Conservation (phyloP, 2,329 filamentous ascomycete species). For the Neofusicoccum umdonicola region DNA sequence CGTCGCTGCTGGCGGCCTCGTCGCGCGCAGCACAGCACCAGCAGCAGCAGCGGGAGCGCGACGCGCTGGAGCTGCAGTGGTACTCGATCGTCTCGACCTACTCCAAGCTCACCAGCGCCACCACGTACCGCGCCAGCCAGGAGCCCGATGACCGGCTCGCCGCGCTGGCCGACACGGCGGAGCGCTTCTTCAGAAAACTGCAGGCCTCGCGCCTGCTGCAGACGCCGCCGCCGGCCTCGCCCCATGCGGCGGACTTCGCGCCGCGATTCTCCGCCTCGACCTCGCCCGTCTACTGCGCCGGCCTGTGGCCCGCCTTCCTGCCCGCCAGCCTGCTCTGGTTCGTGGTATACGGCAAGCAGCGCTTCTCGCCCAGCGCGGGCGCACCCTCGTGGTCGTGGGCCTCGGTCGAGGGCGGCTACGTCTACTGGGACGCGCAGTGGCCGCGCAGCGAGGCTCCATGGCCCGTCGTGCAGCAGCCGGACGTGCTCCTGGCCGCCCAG, state of each 20-base stretch:
- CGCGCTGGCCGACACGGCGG: not conserved
- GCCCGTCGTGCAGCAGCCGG: not conserved
- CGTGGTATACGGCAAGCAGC: not conserved
- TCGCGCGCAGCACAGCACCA: not conserved
- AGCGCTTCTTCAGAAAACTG: not conserved
- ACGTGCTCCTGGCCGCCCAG: not conserved
- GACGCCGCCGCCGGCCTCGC: not conserved
- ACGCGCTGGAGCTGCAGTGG: not conserved
- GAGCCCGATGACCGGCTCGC: not conserved
- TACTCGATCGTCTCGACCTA: constrained; percentile 4
- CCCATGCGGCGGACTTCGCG: too few species aligned
- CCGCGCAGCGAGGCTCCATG: not conserved
- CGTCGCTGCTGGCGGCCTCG: not conserved
- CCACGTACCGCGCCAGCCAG: not conserved
- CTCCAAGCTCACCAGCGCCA: constrained; percentile 3
- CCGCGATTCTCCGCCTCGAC: not conserved
- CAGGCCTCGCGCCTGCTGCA: not conserved
- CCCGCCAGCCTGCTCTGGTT: constrained; percentile 10
- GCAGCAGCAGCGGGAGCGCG: not conserved
- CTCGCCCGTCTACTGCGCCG: not conserved
- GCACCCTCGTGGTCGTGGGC: constrained; percentile 5
- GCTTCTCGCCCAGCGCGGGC: not conserved
- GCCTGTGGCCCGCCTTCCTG: not conserved
- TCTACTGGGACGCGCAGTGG: constrained; percentile 9
- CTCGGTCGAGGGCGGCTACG: not conserved